Evolutionary conservation across 1,284 basidiomycete species (phyloP).

Genomic region (Trichosporon sp.): DNA sequence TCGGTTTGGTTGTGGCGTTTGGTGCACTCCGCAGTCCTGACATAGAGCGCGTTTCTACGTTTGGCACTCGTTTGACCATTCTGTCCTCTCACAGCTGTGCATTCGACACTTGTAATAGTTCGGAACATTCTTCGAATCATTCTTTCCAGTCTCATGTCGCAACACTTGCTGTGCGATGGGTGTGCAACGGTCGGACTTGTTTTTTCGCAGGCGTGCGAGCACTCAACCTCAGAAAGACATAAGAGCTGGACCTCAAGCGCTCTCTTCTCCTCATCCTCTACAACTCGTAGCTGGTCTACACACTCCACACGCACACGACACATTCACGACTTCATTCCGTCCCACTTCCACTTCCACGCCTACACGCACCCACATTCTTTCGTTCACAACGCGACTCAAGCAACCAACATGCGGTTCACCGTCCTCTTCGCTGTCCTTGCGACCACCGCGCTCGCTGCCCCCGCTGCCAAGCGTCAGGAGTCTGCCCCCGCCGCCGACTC

Average conservation of each 20-base stretch:
- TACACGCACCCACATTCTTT: constrained; percentile 7
- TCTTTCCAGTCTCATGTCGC: neutral
- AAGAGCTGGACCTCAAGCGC: neutral
- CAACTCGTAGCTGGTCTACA: constrained; percentile 11
- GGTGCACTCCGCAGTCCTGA: neutral
- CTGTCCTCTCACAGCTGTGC: neutral
- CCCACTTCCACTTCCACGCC: neutral
- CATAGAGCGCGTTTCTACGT: neutral
- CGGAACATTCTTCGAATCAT: neutral
- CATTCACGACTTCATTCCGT: neutral
- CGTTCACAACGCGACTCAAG: neutral
- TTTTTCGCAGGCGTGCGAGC: neutral
- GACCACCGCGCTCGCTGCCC: neutral
- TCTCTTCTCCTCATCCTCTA: neutral
- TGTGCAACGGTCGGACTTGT: neutral
- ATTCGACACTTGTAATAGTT: neutral
- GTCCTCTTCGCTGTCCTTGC: constrained; percentile 8
- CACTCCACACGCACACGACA: neutral
- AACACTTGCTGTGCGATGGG: neutral
- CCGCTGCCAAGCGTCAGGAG: constrained; percentile 11
- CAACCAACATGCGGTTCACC: neutral
- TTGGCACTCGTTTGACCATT: neutral
- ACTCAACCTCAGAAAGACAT: neutral
- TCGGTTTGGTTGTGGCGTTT: neutral
- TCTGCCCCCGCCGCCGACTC: neutral